Evolutionary conservation across 208 protist genomes (phyloP), one percentile per base, ranked within the genome.

Genomic region (Leishmania tarentolae): DNA sequence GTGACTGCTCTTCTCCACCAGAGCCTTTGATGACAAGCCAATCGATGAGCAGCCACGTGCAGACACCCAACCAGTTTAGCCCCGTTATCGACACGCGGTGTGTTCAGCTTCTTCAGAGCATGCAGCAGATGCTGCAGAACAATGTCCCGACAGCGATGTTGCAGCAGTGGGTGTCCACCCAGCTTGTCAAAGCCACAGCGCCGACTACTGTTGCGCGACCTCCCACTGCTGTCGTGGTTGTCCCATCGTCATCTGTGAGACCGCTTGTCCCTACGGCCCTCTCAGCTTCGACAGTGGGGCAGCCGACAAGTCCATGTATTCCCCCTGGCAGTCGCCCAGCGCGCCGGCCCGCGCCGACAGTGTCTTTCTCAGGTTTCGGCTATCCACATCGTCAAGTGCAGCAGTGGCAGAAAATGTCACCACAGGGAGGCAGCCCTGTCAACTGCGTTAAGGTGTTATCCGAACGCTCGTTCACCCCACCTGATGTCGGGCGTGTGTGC

Each of bases 121-220:
- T 86, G 65, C 83, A 86, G 61, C 68, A 83, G 52, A 53, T 86
- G 21, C 79, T 86, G 24, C 72, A 66, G 56, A 53, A 46, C 47
- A 79, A 79, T 37, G 79, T 42, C 8, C 57, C 78, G 7, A 66
- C 78, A 0, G 74, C 66, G 28, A 53, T 40, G 37, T 44, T 86
- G 75, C 83, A 86, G 75, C 78, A 77, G 46, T 86, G 83, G 83
- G 71, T 86, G 13, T 65, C 78, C 15, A 4, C 46, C 9, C 75
- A 86, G 47, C 83, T 86, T 28, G 56, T 52, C 21, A 74, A 78
- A 40, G 57, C 76, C 11, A 71, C 31, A 24, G 11, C 50, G n/a
- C 17, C 24, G 3, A 44, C 35, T n/a, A n/a, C 61, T 3, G 0
- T 57, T n/a, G 9, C 74, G 13, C 44, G 28, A 35, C n/a, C 52